Percentiles rank a stretch among this genome's conserved stretches.
These are phyloP conservation scores for Plasmodium vivax DNA, from an alignment of 169 alveolate species.

Conservation along the genomic window DNA sequence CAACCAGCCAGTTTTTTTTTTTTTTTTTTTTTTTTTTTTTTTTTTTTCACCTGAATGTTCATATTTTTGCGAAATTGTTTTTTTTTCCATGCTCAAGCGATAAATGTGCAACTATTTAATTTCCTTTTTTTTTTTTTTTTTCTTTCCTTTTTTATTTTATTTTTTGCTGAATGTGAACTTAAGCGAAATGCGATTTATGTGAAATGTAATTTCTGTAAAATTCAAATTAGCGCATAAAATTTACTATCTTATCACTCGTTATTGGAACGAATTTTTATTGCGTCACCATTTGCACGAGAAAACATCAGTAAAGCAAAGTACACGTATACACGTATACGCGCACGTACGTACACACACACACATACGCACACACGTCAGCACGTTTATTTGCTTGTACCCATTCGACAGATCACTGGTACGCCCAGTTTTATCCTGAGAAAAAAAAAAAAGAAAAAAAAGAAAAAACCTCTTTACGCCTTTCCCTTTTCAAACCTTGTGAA, in stretches of 20 bases:
- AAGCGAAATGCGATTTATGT: not conserved
- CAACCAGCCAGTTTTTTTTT: not conserved
- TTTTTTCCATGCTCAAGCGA: not conserved
- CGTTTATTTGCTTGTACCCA: not conserved
- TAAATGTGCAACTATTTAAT: not conserved
- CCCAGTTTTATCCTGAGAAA: not conserved
- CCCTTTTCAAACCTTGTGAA: not conserved
- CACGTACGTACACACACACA: not conserved
- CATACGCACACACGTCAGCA: not conserved
- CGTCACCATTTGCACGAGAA: not conserved
- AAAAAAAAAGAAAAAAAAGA: too few species aligned
- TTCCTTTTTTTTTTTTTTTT: constrained; percentile 7
- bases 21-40: constrained; percentile 10
- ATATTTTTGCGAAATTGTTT: not conserved
- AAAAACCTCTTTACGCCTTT: not conserved
- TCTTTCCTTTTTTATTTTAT: not conserved
- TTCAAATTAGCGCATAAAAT: constrained; percentile 24
- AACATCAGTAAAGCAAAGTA: not conserved
- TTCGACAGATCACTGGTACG: not conserved
- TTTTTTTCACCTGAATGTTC: not conserved
- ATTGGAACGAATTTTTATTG: constrained; percentile 7
- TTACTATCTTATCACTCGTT: not conserved
- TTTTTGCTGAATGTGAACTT: not conserved
- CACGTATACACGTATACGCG: not conserved
- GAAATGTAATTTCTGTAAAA: constrained; percentile 24